phyloP scores from a whole-genome alignment of 1,284 basidiomycete species.

The Moesziomyces sp. region DNA sequence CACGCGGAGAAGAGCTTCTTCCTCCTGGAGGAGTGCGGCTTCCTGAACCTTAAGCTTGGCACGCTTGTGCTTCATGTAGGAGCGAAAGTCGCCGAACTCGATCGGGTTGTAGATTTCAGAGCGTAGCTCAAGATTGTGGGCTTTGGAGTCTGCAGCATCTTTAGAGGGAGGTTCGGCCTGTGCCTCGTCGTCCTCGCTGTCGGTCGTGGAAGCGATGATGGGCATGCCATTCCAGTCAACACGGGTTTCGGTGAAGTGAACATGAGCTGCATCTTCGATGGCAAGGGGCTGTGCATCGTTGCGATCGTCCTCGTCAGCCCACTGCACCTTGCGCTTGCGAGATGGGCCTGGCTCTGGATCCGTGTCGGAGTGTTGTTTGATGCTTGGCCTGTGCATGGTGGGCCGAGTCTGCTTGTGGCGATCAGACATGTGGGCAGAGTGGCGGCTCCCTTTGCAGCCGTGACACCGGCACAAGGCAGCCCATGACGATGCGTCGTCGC shows the following conservation, averaged over 20 bases:
- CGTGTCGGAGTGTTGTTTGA: slow-evolving; percentile 11
- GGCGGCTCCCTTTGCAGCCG: too few relatives aligned
- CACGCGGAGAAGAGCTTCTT: slow-evolving; percentile 30
- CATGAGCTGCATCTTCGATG: background rate
- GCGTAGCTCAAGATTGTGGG: slow-evolving; percentile 25
- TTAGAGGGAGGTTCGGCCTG: background rate
- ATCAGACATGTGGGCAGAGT: too few relatives aligned
- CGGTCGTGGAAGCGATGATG: background rate
- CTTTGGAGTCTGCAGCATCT: background rate
- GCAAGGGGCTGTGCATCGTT: background rate
- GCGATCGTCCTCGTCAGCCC: slow-evolving; percentile 37
- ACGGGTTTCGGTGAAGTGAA: background rate
- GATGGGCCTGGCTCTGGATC: background rate
- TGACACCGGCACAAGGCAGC: too few relatives aligned
- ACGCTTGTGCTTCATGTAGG: slow-evolving; percentile 89
- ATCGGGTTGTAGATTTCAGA: slow-evolving; percentile 76
- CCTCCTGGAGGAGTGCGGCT: slow-evolving; percentile 45
- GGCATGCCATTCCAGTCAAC: slow-evolving; percentile 37
- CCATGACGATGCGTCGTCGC: too few relatives aligned
- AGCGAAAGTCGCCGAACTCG: slow-evolving; percentile 82
- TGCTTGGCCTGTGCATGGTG: slow-evolving; percentile 15
- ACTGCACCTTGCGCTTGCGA: slow-evolving; percentile 48
- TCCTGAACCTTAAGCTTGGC: slow-evolving; percentile 73
- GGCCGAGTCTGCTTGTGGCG: too few relatives aligned
- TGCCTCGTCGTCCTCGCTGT: background rate